A percentile compares a stretch with the other conserved stretches of the same genome.
phyloP scores from a whole-genome alignment of 495 filamentous ascomycete species.

The Penicillium atrosanguineum region DNA sequence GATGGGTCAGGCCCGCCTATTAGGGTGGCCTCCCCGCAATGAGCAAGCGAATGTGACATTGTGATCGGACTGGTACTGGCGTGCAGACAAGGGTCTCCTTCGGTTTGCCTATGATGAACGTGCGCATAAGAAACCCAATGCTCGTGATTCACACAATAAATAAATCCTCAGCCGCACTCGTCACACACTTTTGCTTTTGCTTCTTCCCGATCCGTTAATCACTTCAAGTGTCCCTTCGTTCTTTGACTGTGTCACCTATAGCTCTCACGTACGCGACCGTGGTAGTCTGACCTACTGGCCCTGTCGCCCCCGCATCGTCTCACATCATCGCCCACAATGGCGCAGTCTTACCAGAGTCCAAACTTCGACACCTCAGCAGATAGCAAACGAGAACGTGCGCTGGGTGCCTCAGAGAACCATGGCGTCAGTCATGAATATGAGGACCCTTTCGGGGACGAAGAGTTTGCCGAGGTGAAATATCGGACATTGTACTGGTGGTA shows the following conservation, averaged over 20 bases:
- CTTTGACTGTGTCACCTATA: background rate
- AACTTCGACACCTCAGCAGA: background rate
- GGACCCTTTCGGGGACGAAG: constrained; percentile 28
- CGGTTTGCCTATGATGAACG: background rate
- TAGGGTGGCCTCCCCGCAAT: background rate
- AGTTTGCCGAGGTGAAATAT: constrained; percentile 28
- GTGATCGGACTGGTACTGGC: background rate
- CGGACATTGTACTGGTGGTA: constrained; percentile 37
- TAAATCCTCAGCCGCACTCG: background rate
- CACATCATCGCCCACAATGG: background rate
- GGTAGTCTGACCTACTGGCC: background rate
- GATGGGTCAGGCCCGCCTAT: background rate
- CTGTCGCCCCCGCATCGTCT: background rate
- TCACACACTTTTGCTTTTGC: background rate
- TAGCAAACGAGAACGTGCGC: background rate
- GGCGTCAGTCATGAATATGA: constrained; percentile 3
- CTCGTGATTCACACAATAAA: background rate
- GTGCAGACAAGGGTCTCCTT: background rate
- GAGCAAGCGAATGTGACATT: background rate
- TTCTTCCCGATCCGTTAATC: background rate
- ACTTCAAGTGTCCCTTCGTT: background rate
- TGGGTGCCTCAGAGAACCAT: background rate
- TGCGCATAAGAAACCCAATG: background rate
- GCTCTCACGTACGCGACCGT: background rate
- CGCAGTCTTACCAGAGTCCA: background rate